These are phyloP conservation scores for Tetrapisispora iriomotensis DNA, from an alignment of 805 yeast genomes.

Conservation along the genomic window DNA sequence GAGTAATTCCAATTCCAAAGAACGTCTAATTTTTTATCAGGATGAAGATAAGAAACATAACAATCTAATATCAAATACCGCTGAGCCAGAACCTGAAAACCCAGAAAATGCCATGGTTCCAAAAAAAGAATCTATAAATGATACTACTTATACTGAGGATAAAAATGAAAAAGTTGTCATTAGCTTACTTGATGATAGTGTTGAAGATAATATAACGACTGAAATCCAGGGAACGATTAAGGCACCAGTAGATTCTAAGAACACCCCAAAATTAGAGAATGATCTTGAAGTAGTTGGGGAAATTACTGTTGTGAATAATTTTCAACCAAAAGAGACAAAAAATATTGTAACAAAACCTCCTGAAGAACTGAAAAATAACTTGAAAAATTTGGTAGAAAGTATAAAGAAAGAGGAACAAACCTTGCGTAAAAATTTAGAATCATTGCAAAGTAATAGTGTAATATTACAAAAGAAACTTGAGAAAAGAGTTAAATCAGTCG, in stretches of 20 bases:
- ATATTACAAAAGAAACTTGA: conserved; percentile 17
- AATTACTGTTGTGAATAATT: background rate
- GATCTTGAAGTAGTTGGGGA: background rate
- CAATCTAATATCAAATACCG: background rate
- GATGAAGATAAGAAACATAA: background rate
- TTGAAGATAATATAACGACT: background rate
- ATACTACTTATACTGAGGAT: background rate
- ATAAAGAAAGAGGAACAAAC: conserved; percentile 8
- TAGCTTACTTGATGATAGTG: conserved; percentile 25
- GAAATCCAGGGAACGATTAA: too few relatives aligned
- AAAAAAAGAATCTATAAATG: background rate
- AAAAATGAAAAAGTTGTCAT: conserved; percentile 16
- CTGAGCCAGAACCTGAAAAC: background rate
- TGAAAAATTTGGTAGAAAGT: conserved; percentile 1
- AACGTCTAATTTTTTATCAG: background rate
- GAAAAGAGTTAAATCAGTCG: conserved; percentile 17
- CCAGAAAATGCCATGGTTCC: background rate
- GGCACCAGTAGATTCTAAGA: background rate
- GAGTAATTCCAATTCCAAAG: background rate
- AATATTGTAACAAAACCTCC: background rate
- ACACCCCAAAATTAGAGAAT: background rate
- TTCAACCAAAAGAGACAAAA: background rate
- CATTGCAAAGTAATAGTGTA: conserved; percentile 11
- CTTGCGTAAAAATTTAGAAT: conserved; percentile 8
- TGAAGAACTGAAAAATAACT: conserved; percentile 3